Evolutionary conservation across 495 filamentous ascomycete genomes (phyloP).

Genomic region (Aspergillus taichungensis): DNA sequence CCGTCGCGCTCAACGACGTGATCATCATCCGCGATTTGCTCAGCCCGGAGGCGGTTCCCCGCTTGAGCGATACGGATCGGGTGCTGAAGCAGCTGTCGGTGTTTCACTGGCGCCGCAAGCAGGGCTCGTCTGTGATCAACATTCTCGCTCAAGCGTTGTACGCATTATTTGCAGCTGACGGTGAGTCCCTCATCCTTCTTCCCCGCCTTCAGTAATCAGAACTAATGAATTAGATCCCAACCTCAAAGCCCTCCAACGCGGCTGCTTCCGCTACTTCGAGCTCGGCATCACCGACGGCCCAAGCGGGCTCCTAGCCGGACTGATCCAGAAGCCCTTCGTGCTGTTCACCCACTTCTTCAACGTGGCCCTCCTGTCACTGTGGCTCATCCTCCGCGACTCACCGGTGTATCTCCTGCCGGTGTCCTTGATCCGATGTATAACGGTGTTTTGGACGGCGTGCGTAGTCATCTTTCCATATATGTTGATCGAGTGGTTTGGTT

Average conservation of each 20-base stretch:
- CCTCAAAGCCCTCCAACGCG: constrained; percentile 72
- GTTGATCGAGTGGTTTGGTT: constrained; percentile 27
- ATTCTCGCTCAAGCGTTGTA: constrained; percentile 92
- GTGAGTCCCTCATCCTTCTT: constrained; percentile 23
- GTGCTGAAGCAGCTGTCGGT: constrained; percentile 59
- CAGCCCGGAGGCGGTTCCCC: constrained; percentile 53
- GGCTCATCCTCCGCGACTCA: constrained; percentile 54
- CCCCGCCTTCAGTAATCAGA: not conserved
- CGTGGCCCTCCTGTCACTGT: constrained; percentile 83
- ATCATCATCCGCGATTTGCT: constrained; percentile 65
- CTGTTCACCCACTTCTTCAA: constrained; percentile 91
- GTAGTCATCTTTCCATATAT: constrained; percentile 85
- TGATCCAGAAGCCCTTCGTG: constrained; percentile 67
- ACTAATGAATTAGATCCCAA: constrained; percentile 44
- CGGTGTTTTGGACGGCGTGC: constrained; percentile 80
- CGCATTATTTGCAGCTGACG: constrained; percentile 77
- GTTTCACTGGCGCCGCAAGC: constrained; percentile 87
- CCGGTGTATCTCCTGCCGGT: constrained; percentile 53
- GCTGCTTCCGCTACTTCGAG: constrained; percentile 92
- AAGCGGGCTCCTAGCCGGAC: constrained; percentile 72
- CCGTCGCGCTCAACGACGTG: constrained; percentile 84
- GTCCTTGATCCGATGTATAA: constrained; percentile 48
- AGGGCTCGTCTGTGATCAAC: constrained; percentile 79
- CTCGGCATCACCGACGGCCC: constrained; percentile 69
- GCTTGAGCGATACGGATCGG: constrained; percentile 53